Evolutionary conservation across 2,329 filamentous ascomycete species (phyloP).

Genomic region (Claviceps sp.): DNA sequence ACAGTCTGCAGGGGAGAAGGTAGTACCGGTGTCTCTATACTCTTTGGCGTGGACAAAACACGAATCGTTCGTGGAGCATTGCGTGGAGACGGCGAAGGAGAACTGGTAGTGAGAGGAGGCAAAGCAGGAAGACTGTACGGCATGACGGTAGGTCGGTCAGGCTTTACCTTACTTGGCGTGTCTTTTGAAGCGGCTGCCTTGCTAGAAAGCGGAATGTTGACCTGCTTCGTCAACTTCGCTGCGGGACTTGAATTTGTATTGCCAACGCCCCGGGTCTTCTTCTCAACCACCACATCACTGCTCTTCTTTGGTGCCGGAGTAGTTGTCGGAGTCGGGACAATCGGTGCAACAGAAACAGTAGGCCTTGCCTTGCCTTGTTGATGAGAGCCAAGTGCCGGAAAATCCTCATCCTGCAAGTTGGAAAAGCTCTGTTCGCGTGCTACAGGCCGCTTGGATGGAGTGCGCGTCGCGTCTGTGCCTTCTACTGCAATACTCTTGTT

Average conservation of each 20-base stretch:
- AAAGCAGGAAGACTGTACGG: slow-evolving; percentile 36
- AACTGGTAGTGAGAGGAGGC: slow-evolving; percentile 28
- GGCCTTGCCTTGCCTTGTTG: slow-evolving; percentile 22
- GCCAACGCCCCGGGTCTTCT: slow-evolving; percentile 8
- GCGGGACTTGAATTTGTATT: background rate
- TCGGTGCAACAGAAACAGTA: slow-evolving; percentile 18
- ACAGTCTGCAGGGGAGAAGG: slow-evolving; percentile 18
- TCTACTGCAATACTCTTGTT: slow-evolving; percentile 32
- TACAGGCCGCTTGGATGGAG: slow-evolving; percentile 23
- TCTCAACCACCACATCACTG: slow-evolving; percentile 17
- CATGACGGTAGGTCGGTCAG: slow-evolving; percentile 8
- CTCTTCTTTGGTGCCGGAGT: slow-evolving; percentile 20
- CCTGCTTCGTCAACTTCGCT: background rate
- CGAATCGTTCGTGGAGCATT: slow-evolving; percentile 51
- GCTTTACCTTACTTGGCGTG: background rate
- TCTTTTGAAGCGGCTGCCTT: background rate
- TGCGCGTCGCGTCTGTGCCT: slow-evolving; percentile 33
- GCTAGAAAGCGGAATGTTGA: background rate
- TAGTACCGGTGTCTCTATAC: slow-evolving; percentile 36
- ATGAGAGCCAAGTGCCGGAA: slow-evolving; percentile 41
- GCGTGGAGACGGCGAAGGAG: slow-evolving; percentile 36
- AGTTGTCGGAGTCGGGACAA: slow-evolving; percentile 22
- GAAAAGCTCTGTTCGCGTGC: slow-evolving; percentile 7
- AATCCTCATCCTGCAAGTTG: slow-evolving; percentile 46
- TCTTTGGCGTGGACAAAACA: slow-evolving; percentile 43